Evolutionary conservation across 805 yeast species (phyloP).

Genomic region (Pichia manshurica): DNA sequence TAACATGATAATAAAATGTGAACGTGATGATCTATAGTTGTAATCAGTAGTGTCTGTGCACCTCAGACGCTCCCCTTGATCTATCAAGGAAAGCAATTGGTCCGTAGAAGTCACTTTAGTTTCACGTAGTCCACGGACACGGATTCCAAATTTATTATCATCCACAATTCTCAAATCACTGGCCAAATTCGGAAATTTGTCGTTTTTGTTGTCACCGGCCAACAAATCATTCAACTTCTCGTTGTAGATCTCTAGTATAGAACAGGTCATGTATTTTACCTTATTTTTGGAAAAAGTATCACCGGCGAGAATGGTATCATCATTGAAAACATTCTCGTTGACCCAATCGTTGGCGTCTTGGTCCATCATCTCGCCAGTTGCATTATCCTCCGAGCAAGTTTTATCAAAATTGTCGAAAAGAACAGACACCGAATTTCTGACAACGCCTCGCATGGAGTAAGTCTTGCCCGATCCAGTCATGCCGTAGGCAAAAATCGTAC

Average conservation of each 20-base stretch:
- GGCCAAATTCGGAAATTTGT: not conserved
- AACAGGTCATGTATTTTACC: slow-evolving; percentile 45
- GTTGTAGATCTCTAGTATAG: slow-evolving; percentile 83
- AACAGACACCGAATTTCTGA: slow-evolving; percentile 58
- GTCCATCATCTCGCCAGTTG: slow-evolving; percentile 9
- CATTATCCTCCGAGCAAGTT: not conserved
- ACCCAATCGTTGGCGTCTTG: slow-evolving; percentile 4
- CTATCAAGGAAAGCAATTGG: slow-evolving; percentile 56
- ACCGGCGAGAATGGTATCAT: slow-evolving; percentile 1
- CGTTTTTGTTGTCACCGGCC: slow-evolving; percentile 30
- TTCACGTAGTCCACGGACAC: slow-evolving; percentile 68
- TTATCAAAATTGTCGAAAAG: slow-evolving; percentile 42
- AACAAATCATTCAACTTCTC: slow-evolving; percentile 80
- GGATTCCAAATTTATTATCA: slow-evolving; percentile 64
- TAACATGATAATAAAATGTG: slow-evolving; percentile 83
- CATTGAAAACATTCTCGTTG: slow-evolving; percentile 23
- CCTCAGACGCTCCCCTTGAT: slow-evolving; percentile 66
- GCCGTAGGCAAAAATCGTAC: slow-evolving; percentile 90
- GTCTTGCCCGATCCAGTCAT: slow-evolving; percentile 95
- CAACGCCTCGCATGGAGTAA: slow-evolving; percentile 78
- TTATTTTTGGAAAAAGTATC: not conserved
- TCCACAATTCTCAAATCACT: slow-evolving; percentile 63
- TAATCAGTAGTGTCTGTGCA: slow-evolving; percentile 86
- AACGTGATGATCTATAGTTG: slow-evolving; percentile 80
- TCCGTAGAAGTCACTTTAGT: slow-evolving; percentile 48